A percentile compares a stretch with the other conserved stretches of the same genome.
Evolutionary conservation across 2,329 filamentous ascomycete species (phyloP).

Genomic region (Paecilomyces formosus): DNA sequence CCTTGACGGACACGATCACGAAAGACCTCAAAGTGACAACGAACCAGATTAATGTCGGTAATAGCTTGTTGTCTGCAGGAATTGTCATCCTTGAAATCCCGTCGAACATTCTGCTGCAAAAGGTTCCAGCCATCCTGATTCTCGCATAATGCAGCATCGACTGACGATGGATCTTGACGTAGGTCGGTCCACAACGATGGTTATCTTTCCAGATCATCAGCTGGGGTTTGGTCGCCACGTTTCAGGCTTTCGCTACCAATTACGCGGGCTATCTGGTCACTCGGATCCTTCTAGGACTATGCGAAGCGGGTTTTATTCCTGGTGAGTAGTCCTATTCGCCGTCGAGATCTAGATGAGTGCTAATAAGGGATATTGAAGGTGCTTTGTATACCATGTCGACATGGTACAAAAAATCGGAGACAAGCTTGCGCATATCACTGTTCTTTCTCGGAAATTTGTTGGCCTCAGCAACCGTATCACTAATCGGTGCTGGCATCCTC

Average conservation of each 20-base stretch:
- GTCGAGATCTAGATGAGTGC: neutral
- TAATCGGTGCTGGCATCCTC: constrained; percentile 35
- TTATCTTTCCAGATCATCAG: constrained; percentile 47
- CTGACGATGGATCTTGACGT: constrained; percentile 14
- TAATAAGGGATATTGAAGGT: constrained; percentile 8
- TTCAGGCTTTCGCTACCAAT: constrained; percentile 46
- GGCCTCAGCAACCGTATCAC: constrained; percentile 35
- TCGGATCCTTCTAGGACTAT: constrained; percentile 46
- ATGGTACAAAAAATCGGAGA: constrained; percentile 49
- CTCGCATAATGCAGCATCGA: neutral
- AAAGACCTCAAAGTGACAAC: constrained; percentile 44
- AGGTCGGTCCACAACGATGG: constrained; percentile 48
- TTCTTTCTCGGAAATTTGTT: constrained; percentile 53
- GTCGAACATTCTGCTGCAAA: constrained; percentile 45
- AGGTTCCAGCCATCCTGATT: neutral
- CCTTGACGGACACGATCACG: constrained; percentile 47
- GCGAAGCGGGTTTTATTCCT: constrained; percentile 51
- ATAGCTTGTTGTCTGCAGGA: constrained; percentile 44
- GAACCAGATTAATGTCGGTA: constrained; percentile 49
- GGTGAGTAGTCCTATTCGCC: constrained; percentile 24
- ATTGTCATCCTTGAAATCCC: constrained; percentile 46
- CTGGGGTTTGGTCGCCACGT: constrained; percentile 47
- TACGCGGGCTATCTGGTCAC: constrained; percentile 44
- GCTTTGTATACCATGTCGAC: constrained; percentile 41
- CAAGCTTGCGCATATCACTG: constrained; percentile 45